Base-by-base conservation (phyloP, 495 filamentous ascomycete genomes). In the Astrothelium subdiscretum region DNA sequence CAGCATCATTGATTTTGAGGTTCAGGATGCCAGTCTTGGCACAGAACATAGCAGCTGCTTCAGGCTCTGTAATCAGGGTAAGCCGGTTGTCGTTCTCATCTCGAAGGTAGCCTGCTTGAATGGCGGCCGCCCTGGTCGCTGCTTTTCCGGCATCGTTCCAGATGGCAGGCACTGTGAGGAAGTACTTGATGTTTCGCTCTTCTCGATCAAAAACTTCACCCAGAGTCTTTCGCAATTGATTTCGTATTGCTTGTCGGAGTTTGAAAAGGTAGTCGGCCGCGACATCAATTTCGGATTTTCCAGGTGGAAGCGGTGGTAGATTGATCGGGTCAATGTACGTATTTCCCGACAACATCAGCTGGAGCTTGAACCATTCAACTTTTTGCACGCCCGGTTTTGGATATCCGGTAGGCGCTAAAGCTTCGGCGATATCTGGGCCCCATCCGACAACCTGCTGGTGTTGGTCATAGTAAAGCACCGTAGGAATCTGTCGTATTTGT, bases 281-380 rank as follows among this genome's bases (percentile, higher is more conserved):
- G 35, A 89, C 86, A 72, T 89, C 86, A 71, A 89, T 87, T 70
- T 88, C 85, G 15, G 85, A 87, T 77, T 88, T 89, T 75, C 86
- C 86, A 20, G 86, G 86, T 20, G 86, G 86, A 57, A 89, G 82
- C 35, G 86, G 86, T 15, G 86, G 86, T 61, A 89, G 78, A 78
- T 89, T 89, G 74, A 89, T 89, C 59, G 86, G 86, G 67, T 89
- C 86, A 67, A 89, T 89, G 70, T 89, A 89, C 4, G 86, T 89
- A 76, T 89, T 89, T 62, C 86, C 86, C 24, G 85, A 87, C 60
- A 89, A 75, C 86, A 89, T 89, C 51, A 89, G 78, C 75, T 89
- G 86, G 26, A 88, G 79, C 76, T 89, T 89, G 78, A 89, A 88
- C 86, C 86, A 89, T 67, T 89, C 86, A 8, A 89, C 85, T 74